phyloP scores from a whole-genome alignment of 1,139 yeast genomes.

The Meyerozyma elateridarum region DNA sequence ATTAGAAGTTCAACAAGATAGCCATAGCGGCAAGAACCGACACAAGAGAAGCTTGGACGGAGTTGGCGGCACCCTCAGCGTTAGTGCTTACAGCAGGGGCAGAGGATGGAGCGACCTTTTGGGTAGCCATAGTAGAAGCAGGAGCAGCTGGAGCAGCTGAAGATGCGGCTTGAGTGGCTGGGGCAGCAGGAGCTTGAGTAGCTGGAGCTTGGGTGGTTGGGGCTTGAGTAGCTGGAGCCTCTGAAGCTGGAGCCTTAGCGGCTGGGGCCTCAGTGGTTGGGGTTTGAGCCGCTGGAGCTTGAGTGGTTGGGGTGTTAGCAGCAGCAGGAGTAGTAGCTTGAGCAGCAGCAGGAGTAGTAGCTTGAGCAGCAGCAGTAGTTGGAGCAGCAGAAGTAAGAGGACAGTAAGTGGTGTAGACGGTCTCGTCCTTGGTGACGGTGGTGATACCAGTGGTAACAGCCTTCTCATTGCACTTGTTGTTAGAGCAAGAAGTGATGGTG shows the following conservation, averaged over 20 bases:
- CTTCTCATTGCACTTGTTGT: conserved; percentile 16
- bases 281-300: conserved; percentile 20
- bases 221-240: conserved; percentile 5
- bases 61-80: neutral
- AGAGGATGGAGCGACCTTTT: conserved; percentile 1
- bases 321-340: conserved; percentile 15
- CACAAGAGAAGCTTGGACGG: conserved; percentile 1
- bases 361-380: conserved; percentile 14
- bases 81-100: neutral
- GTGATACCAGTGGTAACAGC: conserved; percentile 22
- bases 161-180: conserved; percentile 3
- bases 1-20: neutral
- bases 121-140: neutral
- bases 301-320: conserved; percentile 16
- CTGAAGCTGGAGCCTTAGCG: conserved; percentile 2
- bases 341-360: conserved; percentile 13
- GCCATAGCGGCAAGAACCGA: conserved; percentile 2
- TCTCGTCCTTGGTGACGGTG: conserved; percentile 21
- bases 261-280: conserved; percentile 10
- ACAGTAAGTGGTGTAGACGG: conserved; percentile 20
- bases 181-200: conserved; percentile 17
- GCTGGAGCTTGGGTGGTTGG: conserved; percentile 5
- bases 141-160: conserved; percentile 4
- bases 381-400: conserved; percentile 7
- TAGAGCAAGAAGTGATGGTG: conserved; percentile 32